A percentile compares a stretch with the other conserved stretches of the same genome.
Conservation (phyloP, 169 alveolate species). For the Perkinsus olseni region DNA sequence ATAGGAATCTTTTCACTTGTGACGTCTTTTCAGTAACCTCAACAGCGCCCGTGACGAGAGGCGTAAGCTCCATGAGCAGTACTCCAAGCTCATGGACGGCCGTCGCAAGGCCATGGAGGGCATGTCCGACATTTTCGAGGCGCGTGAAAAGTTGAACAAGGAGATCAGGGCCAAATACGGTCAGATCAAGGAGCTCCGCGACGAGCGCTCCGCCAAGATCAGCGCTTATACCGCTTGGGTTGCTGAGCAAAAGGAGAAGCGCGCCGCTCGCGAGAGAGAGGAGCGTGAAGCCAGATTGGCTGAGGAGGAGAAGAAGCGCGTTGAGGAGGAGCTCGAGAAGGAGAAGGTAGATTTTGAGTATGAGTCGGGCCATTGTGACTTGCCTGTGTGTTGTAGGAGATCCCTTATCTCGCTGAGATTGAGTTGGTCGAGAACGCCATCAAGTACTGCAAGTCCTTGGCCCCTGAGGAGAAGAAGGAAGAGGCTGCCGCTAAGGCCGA, state of each 20-base stretch:
- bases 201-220: background rate
- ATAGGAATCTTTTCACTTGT: background rate
- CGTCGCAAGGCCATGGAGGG: slow-evolving; percentile 2
- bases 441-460: background rate
- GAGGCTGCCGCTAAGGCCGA: background rate
- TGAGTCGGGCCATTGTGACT: background rate
- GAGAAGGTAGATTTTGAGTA: background rate
- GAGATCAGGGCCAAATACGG: background rate
- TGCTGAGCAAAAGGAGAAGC: background rate
- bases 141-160: background rate
- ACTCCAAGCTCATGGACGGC: background rate
- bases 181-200: background rate
- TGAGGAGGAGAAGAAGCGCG: background rate
- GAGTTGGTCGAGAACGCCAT: slow-evolving; percentile 2
- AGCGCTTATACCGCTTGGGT: background rate
- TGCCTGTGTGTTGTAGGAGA: background rate
- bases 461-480: background rate
- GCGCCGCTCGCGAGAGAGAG: slow-evolving; percentile 2
- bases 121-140: background rate
- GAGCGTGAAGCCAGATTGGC: background rate
- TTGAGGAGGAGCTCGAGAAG: background rate
- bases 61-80: background rate
- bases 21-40: background rate
- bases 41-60: background rate
- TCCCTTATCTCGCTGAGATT: background rate